A percentile compares a stretch with the other conserved stretches of the same genome.
phyloP scores from a whole-genome alignment of 1,284 basidiomycete genomes.

The Stygiomarasmius scandens region DNA sequence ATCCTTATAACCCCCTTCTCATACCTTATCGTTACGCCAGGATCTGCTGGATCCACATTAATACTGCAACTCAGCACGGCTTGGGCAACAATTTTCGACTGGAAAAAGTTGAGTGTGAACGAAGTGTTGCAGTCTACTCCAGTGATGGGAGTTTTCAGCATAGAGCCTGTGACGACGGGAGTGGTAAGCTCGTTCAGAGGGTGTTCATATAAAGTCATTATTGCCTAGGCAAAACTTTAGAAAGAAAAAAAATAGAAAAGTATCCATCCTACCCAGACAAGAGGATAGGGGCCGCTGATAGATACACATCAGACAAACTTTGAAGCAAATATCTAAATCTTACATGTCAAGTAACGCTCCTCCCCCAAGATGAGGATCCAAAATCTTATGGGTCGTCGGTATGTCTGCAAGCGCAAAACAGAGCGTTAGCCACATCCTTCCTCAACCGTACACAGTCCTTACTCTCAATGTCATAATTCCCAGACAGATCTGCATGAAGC shows the following conservation, averaged over 20 bases:
- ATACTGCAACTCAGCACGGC: slow-evolving; percentile 70
- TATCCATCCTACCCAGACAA: slow-evolving; percentile 65
- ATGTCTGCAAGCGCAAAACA: slow-evolving; percentile 52
- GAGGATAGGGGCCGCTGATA: slow-evolving; percentile 80
- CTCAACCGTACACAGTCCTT: slow-evolving; percentile 30
- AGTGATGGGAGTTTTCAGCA: slow-evolving; percentile 76
- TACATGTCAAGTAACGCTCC: slow-evolving; percentile 86
- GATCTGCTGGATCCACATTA: slow-evolving; percentile 43
- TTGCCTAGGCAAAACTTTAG: slow-evolving; percentile 48
- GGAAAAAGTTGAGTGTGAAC: slow-evolving; percentile 74
- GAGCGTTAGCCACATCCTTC: too few relatives aligned
- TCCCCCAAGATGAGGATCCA: slow-evolving; percentile 82
- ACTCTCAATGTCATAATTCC: slow-evolving; percentile 74
- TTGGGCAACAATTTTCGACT: slow-evolving; percentile 57
- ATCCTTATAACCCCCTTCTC: slow-evolving; percentile 68
- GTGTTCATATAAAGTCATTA: slow-evolving; percentile 80
- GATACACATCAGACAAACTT: not conserved
- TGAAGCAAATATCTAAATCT: not conserved
- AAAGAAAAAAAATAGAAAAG: slow-evolving; percentile 11
- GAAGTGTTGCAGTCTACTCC: slow-evolving; percentile 81
- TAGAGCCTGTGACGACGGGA: slow-evolving; percentile 63
- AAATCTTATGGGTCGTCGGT: slow-evolving; percentile 71
- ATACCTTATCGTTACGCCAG: slow-evolving; percentile 67
- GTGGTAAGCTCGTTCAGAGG: slow-evolving; percentile 60
- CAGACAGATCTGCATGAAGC: slow-evolving; percentile 75